Evolutionary conservation across 192 early-diverging fungal species (phyloP), one percentile per base, ranked within the genome.

Genomic region (Linnemannia hyalina): DNA sequence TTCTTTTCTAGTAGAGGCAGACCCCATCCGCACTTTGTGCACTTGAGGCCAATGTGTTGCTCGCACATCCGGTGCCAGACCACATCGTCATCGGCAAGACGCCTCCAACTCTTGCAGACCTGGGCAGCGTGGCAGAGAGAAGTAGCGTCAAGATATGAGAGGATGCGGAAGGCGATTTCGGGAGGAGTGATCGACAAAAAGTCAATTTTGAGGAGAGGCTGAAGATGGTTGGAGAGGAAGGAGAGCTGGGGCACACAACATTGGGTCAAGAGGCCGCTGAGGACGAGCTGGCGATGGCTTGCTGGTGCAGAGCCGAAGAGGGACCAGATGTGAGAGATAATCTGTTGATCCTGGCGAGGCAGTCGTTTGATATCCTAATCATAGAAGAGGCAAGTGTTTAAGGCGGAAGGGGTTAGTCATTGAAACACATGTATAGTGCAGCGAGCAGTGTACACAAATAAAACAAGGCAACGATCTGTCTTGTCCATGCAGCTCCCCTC

Each of bases 31-130:
- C 98, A 99, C 76, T 95, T 98, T 80, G 91, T 91, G 82, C 98
- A 99, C 77, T 96, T 96, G 75, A 96, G 96, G 88, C 98, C 97
- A 73, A 98, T 99, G 82, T 99, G 98, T 89, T 99, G 98, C 49
- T 95, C 95, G 80, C 98, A 99, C 97, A 99, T 98, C 44, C 95
- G 90, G 82, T 98, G 96, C 98, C 98, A 99, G 22, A 99, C 91
- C 10, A 94, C 89, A 81, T 99, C 97, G 80, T 98, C 97, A 79
- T 99, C 96, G 8, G 97, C 96, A 18, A 98, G 77, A 23, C 73
- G 74, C n/a, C 92, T 93, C 98, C 98, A 99, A 6, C 87, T 76
- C 18, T 91, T 93, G 73, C 92, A 95, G 1, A 97, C 97, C 88
- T 98, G 97, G 16, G 97, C 95, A 35, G 96, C 96, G 76, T 94